Evolutionary conservation across 306 rosid genomes (phyloP), one percentile per base, ranked within the genome.

Genomic region (Aeschynomene evenia): DNA sequence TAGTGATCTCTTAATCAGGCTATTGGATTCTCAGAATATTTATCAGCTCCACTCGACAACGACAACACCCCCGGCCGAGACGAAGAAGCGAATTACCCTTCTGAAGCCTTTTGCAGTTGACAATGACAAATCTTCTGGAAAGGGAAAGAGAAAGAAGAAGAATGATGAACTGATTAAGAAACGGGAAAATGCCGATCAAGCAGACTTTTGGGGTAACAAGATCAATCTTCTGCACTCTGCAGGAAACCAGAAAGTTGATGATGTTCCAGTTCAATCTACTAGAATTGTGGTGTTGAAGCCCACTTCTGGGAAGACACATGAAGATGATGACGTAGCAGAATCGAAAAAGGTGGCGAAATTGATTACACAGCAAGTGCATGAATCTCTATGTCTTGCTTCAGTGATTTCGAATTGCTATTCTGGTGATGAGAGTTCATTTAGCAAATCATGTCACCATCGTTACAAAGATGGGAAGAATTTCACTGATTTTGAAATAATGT

Each of bases 201-300:
- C 57, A 8, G 68, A 64, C 61, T 42, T 62, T 7, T 63, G 75
- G 86, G 85, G 83, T 55, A 77, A 83, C 55, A 77, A 85, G 39
- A 74, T 43, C 66, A 81, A 79, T 66, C 34, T 9, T 42, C 78
- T 64, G 75, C 53, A 76, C 66, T 77, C 81, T 57, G 71, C 84
- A 42, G 40, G 52, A 22, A 71, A 66, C 73, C 82, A 64, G 72
- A 78, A 81, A 72, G 73, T 77, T 71, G 87, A 79, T 14, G 92
- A 86, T 68, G 66, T 73, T 79, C 79, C 83, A 24, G 84, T 64
- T 63, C 92, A 78, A 71, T 86, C 91, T 42, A 91, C 99, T 72
- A 82, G 95, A 62, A 95, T 95, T 52, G 96, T 95, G 56, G 88
- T 91, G 43, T 70, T 95, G 85, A 91, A 90, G 80, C 99, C 99